These are phyloP conservation scores for Pichia sp. DNA, from an alignment of 1,139 yeast genomes.

Conservation along the genomic window DNA sequence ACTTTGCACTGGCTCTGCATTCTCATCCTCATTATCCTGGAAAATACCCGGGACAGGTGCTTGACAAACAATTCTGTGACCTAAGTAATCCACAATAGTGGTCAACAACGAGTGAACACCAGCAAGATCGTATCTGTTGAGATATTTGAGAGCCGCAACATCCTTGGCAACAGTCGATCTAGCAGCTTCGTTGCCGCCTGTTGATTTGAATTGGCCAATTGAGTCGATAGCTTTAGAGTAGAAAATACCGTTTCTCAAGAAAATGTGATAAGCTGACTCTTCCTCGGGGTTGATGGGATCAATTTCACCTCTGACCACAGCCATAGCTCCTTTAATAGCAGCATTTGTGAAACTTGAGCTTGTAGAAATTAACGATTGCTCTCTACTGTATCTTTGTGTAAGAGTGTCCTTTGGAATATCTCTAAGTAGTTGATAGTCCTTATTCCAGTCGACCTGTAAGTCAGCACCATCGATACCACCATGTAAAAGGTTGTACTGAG, in stretches of 20 bases:
- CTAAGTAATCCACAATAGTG: constrained; percentile 82
- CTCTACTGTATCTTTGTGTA: constrained; percentile 71
- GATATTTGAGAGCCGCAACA: constrained; percentile 61
- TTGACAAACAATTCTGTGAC: constrained; percentile 84
- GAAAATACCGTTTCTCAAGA: constrained; percentile 76
- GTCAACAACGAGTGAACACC: constrained; percentile 74
- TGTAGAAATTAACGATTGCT: constrained; percentile 68
- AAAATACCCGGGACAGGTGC: constrained; percentile 98
- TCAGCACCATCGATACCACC: constrained; percentile 61
- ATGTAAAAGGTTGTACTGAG: constrained; percentile 52
- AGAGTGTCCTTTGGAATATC: constrained; percentile 60
- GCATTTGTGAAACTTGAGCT: constrained; percentile 71
- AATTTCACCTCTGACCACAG: constrained; percentile 69
- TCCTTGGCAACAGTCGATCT: constrained; percentile 79
- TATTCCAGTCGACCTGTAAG: constrained; percentile 77
- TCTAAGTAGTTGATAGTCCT: constrained; percentile 76
- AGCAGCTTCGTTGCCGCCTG: constrained; percentile 86
- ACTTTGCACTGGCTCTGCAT: constrained; percentile 37
- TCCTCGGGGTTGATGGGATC: constrained; percentile 80
- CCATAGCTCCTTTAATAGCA: constrained; percentile 77
- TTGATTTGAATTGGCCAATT: constrained; percentile 55
- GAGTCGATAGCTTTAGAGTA: constrained; percentile 80
- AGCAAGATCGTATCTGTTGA: constrained; percentile 62
- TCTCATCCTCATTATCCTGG: constrained; percentile 33
- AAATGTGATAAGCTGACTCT: constrained; percentile 57